Base-by-base conservation (phyloP, 2,329 filamentous ascomycete species). In the Metarhizium guizhouense region DNA sequence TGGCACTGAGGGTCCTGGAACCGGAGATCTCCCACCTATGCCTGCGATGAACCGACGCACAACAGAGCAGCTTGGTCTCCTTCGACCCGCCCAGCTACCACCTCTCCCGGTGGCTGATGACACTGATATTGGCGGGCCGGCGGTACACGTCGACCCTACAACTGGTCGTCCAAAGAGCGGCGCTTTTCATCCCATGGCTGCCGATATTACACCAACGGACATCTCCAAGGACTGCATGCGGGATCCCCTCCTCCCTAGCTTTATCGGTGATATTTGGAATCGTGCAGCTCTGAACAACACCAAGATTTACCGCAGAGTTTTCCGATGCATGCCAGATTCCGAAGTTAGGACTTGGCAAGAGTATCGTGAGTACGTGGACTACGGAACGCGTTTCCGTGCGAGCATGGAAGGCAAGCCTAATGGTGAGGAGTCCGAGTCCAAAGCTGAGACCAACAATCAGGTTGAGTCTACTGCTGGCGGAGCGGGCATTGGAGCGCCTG, bases 241-340 rank as follows among this genome's bases (percentile, higher is more conserved):
- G 16, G 94, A 99, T 70, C 94, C 95, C 0, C 73, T 99, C 45
- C 85, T 86, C 56, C 81, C 90, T 54, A 75, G 80, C 1, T 99
- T 99, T 71, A 88, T 90, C 67, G 83, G 94, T 49, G 88, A 95
- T 59, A 85, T 90, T 2, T 99, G 95, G 95, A 85, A 87, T 61
- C 80, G 84, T 18, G 85, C 91, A 54, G 94, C 94, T 1, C 85
- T 88, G 60, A 97, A 97, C 75, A 99, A 99, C 69, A 99, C 94
- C 3, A 93, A 91, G 67, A 81, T 99, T 51, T 99, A 89, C 74
- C 87, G 94, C 36, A 84, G 88, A 58, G 93, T 99, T 8, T 99
- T 99, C 76, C 85, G 92, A 50, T 96, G 92, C 71, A 95, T 95
- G 88, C 94, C 94, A 1, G 94, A 99, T 68, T 96, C 86, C 53